Evolutionary conservation across 2,329 filamentous ascomycete genomes (phyloP).

Genomic region (Ilyonectria sp.): DNA sequence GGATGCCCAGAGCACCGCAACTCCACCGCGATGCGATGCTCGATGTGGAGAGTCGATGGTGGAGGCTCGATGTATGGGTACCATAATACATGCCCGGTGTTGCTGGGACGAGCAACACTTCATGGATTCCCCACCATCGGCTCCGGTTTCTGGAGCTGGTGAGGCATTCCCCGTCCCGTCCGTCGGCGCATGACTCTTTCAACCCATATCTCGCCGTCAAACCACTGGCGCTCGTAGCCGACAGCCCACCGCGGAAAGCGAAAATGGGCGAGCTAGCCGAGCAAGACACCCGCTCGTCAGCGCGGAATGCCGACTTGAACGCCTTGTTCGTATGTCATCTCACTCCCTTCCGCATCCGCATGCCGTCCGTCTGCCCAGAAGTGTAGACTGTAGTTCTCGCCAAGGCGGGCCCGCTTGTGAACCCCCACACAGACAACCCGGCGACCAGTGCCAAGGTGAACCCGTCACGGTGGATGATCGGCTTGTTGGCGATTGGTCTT

Average conservation of each 20-base stretch:
- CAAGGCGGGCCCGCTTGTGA: constrained; percentile 1
- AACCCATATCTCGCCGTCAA: not conserved
- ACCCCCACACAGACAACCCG: constrained; percentile 12
- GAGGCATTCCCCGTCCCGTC: not conserved
- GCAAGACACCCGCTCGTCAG: not conserved
- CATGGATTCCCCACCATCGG: constrained; percentile 16
- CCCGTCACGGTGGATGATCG: not conserved
- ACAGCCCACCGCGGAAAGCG: not conserved
- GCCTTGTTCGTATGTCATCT: not conserved
- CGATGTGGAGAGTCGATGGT: not conserved
- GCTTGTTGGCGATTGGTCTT: not conserved
- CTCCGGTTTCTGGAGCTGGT: constrained; percentile 8
- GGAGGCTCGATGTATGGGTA: not conserved
- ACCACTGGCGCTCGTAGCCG: not conserved
- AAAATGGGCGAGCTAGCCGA: not conserved
- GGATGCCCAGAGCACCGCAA: constrained; percentile 22
- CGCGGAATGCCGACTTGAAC: not conserved
- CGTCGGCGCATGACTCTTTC: not conserved
- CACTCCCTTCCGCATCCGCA: not conserved
- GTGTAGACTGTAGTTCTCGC: not conserved
- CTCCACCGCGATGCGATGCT: constrained; percentile 9
- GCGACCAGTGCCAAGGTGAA: constrained; percentile 1
- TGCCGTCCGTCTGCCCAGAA: not conserved
- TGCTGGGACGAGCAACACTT: not conserved
- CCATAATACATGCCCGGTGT: not conserved